Percentiles rank a stretch among this genome's conserved stretches.
phyloP scores from a whole-genome alignment of 805 yeast species.

The Grigorovia jiainica region DNA sequence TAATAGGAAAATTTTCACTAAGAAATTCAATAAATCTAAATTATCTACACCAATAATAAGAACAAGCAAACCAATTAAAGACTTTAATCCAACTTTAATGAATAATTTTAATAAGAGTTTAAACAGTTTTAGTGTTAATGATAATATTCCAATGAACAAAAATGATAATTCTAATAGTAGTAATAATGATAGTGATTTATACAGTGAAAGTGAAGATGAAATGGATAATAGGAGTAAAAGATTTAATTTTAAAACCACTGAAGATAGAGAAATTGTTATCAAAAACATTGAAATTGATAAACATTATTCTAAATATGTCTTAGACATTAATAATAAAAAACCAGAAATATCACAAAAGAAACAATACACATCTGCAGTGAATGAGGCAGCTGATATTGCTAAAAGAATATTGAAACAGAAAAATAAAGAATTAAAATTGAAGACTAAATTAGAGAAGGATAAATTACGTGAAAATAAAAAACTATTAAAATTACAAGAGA shows the following conservation, averaged over 20 bases:
- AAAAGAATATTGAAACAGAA: slow-evolving; percentile 16
- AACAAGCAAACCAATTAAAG: neutral
- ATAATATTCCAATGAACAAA: slow-evolving; percentile 4
- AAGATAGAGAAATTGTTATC: slow-evolving; percentile 10
- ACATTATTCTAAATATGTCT: neutral
- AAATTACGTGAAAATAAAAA: slow-evolving; percentile 15
- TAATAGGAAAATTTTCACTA: neutral
- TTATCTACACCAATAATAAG: neutral
- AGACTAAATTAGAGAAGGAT: slow-evolving; percentile 10
- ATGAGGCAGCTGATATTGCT: slow-evolving; percentile 23
- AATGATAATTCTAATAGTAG: neutral
- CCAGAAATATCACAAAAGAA: slow-evolving; percentile 1
- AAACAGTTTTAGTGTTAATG: slow-evolving; percentile 16
- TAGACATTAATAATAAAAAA: slow-evolving; percentile 1
- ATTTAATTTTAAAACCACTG: neutral
- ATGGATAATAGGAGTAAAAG: neutral
- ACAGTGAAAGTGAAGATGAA: too few species aligned
- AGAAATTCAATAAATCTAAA: neutral
- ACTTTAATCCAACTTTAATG: slow-evolving; percentile 7
- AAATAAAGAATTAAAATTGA: slow-evolving; percentile 11
- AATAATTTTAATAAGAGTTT: slow-evolving; percentile 23
- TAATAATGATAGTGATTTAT: neutral
- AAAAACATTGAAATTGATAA: slow-evolving; percentile 6
- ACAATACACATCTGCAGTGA: slow-evolving; percentile 9
- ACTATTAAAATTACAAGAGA: slow-evolving; percentile 13